These are phyloP conservation scores for Dictyophora rubrovolvata DNA, from an alignment of 768 basidiomycete genomes.

Conservation along the genomic window DNA sequence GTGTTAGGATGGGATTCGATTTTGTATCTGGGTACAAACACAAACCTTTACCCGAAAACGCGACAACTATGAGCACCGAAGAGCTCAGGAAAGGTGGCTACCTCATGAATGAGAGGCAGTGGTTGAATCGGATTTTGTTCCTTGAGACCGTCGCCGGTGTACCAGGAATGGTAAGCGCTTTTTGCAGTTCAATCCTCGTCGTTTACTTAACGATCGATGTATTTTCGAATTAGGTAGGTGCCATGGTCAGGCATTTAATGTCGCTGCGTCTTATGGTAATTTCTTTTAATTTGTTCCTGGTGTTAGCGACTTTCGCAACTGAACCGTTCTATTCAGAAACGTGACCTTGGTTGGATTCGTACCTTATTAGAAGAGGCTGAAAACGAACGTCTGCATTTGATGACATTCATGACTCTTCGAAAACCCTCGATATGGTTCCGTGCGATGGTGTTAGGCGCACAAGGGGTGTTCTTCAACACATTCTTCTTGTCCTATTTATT, in stretches of 20 bases:
- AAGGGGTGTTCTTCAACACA: constrained; percentile 84
- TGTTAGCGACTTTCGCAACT: constrained; percentile 2
- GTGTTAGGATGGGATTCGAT: constrained; percentile 60
- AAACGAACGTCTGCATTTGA: constrained; percentile 94
- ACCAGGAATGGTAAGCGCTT: constrained; percentile 64
- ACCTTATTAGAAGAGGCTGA: constrained; percentile 91
- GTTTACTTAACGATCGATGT: not conserved
- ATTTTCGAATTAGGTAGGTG: constrained; percentile 35
- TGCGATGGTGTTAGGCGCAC: constrained; percentile 74
- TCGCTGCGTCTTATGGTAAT: constrained; percentile 82
- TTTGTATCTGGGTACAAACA: constrained; percentile 80
- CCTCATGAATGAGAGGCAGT: constrained; percentile 61
- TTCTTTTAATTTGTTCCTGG: constrained; percentile 1
- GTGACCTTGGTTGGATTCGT: constrained; percentile 75
- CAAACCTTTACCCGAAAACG: constrained; percentile 47
- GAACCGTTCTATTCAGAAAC: constrained; percentile 23
- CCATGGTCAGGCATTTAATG: constrained; percentile 75
- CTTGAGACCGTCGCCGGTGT: constrained; percentile 91
- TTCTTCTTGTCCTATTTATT: constrained; percentile 40
- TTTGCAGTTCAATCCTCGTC: not conserved
- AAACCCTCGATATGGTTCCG: constrained; percentile 77
- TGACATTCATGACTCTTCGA: constrained; percentile 93
- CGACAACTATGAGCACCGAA: constrained; percentile 49
- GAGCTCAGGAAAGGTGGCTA: constrained; percentile 70
- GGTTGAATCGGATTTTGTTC: constrained; percentile 63